phyloP scores from a whole-genome alignment of 371 early-diverging fungal species.

The Mortierella sp. region DNA sequence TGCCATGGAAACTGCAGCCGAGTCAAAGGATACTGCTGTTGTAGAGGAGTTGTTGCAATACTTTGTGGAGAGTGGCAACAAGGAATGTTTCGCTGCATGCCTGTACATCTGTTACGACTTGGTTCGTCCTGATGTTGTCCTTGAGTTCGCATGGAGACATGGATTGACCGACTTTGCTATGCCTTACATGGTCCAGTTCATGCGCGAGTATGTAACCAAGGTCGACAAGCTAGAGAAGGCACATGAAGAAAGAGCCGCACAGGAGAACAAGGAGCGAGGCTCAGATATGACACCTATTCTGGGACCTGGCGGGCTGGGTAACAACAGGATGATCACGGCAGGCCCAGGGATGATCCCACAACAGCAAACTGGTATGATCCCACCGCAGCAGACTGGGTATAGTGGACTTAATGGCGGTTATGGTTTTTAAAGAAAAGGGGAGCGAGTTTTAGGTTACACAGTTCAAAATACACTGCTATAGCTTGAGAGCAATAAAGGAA shows the following conservation, averaged over 20 bases:
- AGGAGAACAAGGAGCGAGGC: conserved; percentile 45
- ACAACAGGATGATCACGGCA: conserved; percentile 57
- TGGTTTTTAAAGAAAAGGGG: conserved; percentile 5
- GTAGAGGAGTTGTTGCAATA: conserved; percentile 94
- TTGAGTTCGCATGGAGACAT: conserved; percentile 95
- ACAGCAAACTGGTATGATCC: conserved; percentile 38
- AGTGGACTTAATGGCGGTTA: background rate
- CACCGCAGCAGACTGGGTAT: conserved; percentile 21
- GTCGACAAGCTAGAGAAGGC: conserved; percentile 59
- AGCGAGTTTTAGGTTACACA: no score
- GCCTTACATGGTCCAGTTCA: conserved; percentile 95
- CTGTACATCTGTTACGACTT: conserved; percentile 95
- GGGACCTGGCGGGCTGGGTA: conserved; percentile 56
- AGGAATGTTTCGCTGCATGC: conserved; percentile 94
- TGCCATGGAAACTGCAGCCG: conserved; percentile 97
- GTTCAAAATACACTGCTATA: no score
- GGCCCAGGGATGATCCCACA: conserved; percentile 51
- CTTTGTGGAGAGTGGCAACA: conserved; percentile 91
- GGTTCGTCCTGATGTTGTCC: conserved; percentile 91
- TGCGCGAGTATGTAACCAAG: conserved; percentile 85
- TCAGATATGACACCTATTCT: conserved; percentile 38
- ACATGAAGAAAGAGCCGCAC: conserved; percentile 38
- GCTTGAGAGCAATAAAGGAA: background rate
- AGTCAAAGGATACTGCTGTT: conserved; percentile 85
- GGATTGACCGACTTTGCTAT: conserved; percentile 91